Evolutionary conservation across 75 land plant genomes (phyloP).

Genomic region (Pinus tabuliformis): DNA sequence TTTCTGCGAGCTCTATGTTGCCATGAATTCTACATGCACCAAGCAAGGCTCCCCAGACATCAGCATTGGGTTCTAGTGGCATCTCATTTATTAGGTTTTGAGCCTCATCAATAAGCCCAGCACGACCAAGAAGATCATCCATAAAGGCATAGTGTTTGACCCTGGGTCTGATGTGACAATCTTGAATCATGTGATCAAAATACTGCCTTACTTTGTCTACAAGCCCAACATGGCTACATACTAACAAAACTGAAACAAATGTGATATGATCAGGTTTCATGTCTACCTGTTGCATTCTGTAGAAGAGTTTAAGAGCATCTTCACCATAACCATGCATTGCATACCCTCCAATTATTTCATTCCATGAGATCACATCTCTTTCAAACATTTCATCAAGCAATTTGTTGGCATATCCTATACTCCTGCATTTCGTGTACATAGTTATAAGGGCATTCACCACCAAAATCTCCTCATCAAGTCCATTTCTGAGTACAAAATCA

Average conservation of each 20-base stretch:
- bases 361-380: constrained; percentile 11
- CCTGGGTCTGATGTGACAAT: neutral
- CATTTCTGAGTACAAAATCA: neutral
- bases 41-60: constrained; percentile 19
- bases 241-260: constrained; percentile 9
- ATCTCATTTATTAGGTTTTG: constrained; percentile 13
- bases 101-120: constrained; percentile 15
- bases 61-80: constrained; percentile 17
- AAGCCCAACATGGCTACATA: constrained; percentile 25
- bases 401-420: neutral
- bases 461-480: neutral
- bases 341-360: constrained; percentile 19
- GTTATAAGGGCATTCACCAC: neutral
- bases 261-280: constrained; percentile 20
- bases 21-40: constrained; percentile 22
- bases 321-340: constrained; percentile 10
- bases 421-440: constrained; percentile 14
- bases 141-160: constrained; percentile 17
- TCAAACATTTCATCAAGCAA: neutral
- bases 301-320: constrained; percentile 14
- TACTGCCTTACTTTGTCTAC: constrained; percentile 15
- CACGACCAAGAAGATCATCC: constrained; percentile 23
- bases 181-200: constrained; percentile 4
- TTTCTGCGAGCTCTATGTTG: constrained; percentile 1
- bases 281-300: constrained; percentile 8